phyloP scores from a whole-genome alignment of 768 basidiomycete species.

The Suillus weaverae region DNA sequence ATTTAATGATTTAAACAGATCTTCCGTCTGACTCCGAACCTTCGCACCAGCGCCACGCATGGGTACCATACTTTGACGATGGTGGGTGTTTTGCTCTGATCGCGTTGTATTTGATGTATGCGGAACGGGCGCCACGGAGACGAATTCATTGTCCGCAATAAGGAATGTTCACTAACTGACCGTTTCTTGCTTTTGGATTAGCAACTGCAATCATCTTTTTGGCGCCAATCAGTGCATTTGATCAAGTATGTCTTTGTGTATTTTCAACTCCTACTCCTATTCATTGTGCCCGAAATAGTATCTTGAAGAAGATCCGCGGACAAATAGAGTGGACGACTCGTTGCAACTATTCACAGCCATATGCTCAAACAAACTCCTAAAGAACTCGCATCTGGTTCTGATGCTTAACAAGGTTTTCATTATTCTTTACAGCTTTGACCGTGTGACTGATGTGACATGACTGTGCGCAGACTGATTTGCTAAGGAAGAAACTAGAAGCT shows the following conservation, averaged over 20 bases:
- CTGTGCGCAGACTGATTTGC: conserved; percentile 60
- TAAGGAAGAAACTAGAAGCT: conserved; percentile 67
- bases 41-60: conserved; percentile 62
- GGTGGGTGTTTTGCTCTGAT: conserved; percentile 43
- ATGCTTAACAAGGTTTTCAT: conserved; percentile 71
- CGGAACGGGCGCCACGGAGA: background rate
- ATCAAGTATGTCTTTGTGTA: conserved; percentile 56
- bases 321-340: conserved; percentile 81
- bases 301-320: conserved; percentile 77
- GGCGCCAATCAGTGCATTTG: conserved; percentile 84
- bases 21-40: conserved; percentile 16
- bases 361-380: conserved; percentile 73
- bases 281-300: conserved; percentile 45
- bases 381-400: conserved; percentile 70
- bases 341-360: conserved; percentile 75
- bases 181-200: conserved; percentile 27
- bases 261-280: conserved; percentile 8
- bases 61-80: conserved; percentile 86
- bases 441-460: conserved; percentile 9
- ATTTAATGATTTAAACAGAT: conserved; percentile 12
- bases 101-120: conserved; percentile 10
- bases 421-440: conserved; percentile 10
- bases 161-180: conserved; percentile 6
- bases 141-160: background rate
- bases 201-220: conserved; percentile 86